Percentiles rank a stretch among this genome's conserved stretches.
Conservation (phyloP, 1,139 yeast species). For the Nakaseomyces delphensis region DNA sequence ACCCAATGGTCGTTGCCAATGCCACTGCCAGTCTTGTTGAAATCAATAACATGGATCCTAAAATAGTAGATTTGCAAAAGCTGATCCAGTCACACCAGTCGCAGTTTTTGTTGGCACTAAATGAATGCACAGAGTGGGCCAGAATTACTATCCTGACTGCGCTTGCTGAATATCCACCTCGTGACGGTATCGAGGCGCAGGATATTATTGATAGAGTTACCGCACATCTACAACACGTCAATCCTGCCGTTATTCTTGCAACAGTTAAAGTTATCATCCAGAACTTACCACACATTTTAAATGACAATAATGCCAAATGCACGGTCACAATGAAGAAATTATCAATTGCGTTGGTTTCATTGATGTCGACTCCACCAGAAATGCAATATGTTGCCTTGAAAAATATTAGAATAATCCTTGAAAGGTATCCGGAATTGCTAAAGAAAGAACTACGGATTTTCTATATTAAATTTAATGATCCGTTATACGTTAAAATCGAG, state of each 20-base stretch:
- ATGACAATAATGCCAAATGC: slow-evolving; percentile 21
- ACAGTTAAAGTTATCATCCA: slow-evolving; percentile 75
- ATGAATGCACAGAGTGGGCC: slow-evolving; percentile 99
- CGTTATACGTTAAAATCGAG: slow-evolving; percentile 84
- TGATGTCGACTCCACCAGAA: slow-evolving; percentile 82
- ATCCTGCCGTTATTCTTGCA: slow-evolving; percentile 88
- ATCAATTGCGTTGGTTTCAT: slow-evolving; percentile 85
- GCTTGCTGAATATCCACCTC: slow-evolving; percentile 58
- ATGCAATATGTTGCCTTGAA: slow-evolving; percentile 92
- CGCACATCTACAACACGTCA: slow-evolving; percentile 96
- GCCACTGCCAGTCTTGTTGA: slow-evolving; percentile 82
- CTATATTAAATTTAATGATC: slow-evolving; percentile 90
- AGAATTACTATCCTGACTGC: slow-evolving; percentile 83
- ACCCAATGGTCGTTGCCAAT: slow-evolving; percentile 96
- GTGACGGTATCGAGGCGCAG: slow-evolving; percentile 55
- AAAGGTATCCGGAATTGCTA: slow-evolving; percentile 75
- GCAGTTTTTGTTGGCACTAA: slow-evolving; percentile 64
- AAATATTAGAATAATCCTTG: slow-evolving; percentile 82
- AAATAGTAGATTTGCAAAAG: slow-evolving; percentile 32
- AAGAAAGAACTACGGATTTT: slow-evolving; percentile 81
- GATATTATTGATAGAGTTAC: slow-evolving; percentile 85
- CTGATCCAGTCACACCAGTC: slow-evolving; percentile 33
- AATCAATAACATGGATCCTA: slow-evolving; percentile 61
- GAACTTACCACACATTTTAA: slow-evolving; percentile 46
- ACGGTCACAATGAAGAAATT: slow-evolving; percentile 47